Conservation (phyloP, 2,329 filamentous ascomycete genomes). For the Lachnellula hyalina region DNA sequence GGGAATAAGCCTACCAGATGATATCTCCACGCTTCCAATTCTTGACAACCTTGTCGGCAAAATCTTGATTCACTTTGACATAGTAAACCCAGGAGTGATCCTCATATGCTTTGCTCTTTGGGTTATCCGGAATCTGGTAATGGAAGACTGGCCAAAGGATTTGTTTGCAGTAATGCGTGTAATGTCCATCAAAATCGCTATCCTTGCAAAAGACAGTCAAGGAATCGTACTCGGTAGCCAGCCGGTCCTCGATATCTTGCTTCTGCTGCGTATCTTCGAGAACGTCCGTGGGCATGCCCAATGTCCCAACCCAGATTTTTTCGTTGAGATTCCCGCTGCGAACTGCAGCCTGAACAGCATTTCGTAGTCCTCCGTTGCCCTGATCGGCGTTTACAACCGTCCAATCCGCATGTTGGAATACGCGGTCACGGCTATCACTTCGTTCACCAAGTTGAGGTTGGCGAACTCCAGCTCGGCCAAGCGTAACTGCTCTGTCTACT, state of each 20-base stretch:
- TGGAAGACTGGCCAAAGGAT: slow-evolving; percentile 98
- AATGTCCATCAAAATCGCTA: slow-evolving; percentile 91
- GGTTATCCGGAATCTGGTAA: slow-evolving; percentile 96
- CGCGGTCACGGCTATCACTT: slow-evolving; percentile 60
- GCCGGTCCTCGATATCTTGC: slow-evolving; percentile 73
- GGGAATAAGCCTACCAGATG: slow-evolving; percentile 50
- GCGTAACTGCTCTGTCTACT: slow-evolving; percentile 51
- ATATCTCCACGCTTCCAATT: slow-evolving; percentile 92
- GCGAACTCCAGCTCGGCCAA: slow-evolving; percentile 51
- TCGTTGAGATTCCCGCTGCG: slow-evolving; percentile 65
- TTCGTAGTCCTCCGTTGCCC: slow-evolving; percentile 87
- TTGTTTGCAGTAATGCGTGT: slow-evolving; percentile 94
- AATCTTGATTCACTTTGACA: slow-evolving; percentile 84
- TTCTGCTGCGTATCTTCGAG: slow-evolving; percentile 69
- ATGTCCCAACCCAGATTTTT: slow-evolving; percentile 83
- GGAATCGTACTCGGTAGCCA: slow-evolving; percentile 78
- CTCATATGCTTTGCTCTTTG: slow-evolving; percentile 96
- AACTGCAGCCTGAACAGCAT: slow-evolving; percentile 74
- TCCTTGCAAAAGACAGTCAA: slow-evolving; percentile 82
- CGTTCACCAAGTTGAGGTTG: slow-evolving; percentile 48
- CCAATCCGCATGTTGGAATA: slow-evolving; percentile 77
- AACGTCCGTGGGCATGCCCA: slow-evolving; percentile 91
- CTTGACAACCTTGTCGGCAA: slow-evolving; percentile 83
- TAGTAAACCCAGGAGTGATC: slow-evolving; percentile 97
- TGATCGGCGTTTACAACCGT: slow-evolving; percentile 79